These are phyloP conservation scores for Pseudocercospora vitis DNA, from an alignment of 2,329 filamentous ascomycete species.

Conservation along the genomic window DNA sequence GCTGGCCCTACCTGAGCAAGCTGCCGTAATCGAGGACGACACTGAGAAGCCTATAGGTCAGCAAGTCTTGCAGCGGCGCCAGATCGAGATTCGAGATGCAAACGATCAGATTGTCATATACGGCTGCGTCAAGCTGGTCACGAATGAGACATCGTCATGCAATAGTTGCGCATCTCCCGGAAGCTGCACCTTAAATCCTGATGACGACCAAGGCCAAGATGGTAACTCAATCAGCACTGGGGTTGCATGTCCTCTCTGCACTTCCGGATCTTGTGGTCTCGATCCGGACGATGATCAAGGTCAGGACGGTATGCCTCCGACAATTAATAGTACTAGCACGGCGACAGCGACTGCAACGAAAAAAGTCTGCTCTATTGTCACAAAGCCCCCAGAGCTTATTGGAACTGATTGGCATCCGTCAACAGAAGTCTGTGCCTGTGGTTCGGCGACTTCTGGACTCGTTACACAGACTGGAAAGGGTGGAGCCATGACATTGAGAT, in stretches of 20 bases:
- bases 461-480: background rate
- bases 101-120: background rate
- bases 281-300: background rate
- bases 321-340: background rate
- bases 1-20: conserved; percentile 13
- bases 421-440: background rate
- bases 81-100: background rate
- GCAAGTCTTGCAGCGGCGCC: background rate
- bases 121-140: conserved; percentile 2
- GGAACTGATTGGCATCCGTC: background rate
- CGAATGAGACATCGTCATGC: background rate
- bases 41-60: background rate
- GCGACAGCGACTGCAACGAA: background rate
- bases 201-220: conserved; percentile 8
- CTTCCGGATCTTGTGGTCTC: background rate
- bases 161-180: background rate
- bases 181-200: background rate
- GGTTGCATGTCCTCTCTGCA: background rate
- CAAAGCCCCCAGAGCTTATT: background rate
- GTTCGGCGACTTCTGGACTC: background rate
- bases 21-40: background rate
- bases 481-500: background rate
- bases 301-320: background rate
- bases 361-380: background rate
- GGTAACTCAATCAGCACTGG: background rate